phyloP scores from a whole-genome alignment of 2,329 filamentous ascomycete species.

The Mycocentrospora acerina region DNA sequence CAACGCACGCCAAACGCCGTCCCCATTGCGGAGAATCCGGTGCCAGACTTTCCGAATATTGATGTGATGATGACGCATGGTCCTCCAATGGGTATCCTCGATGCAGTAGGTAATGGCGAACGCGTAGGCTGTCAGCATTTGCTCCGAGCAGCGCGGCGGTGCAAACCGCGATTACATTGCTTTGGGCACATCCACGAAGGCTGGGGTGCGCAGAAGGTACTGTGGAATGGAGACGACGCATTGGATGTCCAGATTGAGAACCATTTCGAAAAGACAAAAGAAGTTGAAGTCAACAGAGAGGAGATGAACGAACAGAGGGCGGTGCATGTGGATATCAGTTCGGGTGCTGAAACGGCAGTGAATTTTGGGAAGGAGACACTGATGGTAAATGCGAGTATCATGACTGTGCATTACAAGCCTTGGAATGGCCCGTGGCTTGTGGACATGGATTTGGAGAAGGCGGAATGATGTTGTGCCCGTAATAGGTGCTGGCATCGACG shows the following conservation, averaged over 20 bases:
- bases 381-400: constrained; percentile 61
- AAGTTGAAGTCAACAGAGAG: constrained; percentile 18
- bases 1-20: constrained; percentile 24
- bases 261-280: constrained; percentile 18
- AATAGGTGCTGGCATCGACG: too few relatives aligned
- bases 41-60: constrained; percentile 49
- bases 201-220: constrained; percentile 40
- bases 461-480: constrained; percentile 1
- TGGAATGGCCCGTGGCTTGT: constrained; percentile 58
- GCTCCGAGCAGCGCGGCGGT: constrained; percentile 52
- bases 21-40: constrained; percentile 39
- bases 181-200: constrained; percentile 66
- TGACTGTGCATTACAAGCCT: constrained; percentile 52
- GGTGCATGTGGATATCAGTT: constrained; percentile 36
- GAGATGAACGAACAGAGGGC: constrained; percentile 23
- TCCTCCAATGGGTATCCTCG: constrained; percentile 55
- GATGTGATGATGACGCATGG: constrained; percentile 65
- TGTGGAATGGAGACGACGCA: constrained; percentile 37
- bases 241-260: constrained; percentile 18
- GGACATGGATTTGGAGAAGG: constrained; percentile 50
- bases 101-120: constrained; percentile 38
- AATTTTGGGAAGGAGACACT: constrained; percentile 54
- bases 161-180: constrained; percentile 57
- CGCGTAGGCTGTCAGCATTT: constrained; percentile 59
- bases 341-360: constrained; percentile 31